Evolutionary conservation across 305 asterid genomes (phyloP).

Genomic region (Rubia tinctorum): DNA sequence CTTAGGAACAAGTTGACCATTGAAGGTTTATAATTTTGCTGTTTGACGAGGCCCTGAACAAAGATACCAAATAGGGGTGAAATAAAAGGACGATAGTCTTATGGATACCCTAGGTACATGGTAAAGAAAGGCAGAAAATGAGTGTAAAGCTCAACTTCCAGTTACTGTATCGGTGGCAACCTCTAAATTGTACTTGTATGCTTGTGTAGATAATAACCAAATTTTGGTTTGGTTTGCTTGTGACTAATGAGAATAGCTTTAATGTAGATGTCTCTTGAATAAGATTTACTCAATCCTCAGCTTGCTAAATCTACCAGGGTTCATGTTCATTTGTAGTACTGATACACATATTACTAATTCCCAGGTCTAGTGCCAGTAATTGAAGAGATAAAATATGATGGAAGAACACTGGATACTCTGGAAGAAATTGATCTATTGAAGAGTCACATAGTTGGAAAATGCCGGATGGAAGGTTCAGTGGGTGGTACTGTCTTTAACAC

Average conservation of each 20-base stretch:
- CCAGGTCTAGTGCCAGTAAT: constrained; percentile 90
- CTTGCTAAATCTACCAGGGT: not conserved
- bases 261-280: not conserved
- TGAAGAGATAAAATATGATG: constrained; percentile 59
- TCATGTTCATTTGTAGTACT: constrained; percentile 1
- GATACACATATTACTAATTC: constrained; percentile 22
- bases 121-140: not conserved
- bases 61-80: not conserved
- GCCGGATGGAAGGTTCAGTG: constrained; percentile 62
- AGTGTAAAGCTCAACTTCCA: not conserved
- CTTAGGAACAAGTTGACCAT: not conserved
- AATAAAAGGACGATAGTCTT: not conserved
- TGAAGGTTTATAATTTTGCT: not conserved
- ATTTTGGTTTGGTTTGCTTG: not conserved
- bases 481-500: constrained; percentile 44
- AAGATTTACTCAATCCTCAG: constrained; percentile 2
- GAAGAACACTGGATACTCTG: constrained; percentile 49
- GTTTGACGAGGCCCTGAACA: not conserved
- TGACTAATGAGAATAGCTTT: not conserved
- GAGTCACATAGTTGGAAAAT: constrained; percentile 34
- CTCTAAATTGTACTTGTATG: not conserved
- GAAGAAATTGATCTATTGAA: constrained; percentile 46
- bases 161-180: not conserved
- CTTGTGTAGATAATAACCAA: not conserved
- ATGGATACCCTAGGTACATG: not conserved